Percentiles rank a stretch among this genome's conserved stretches.
These are phyloP conservation scores for Carex pumila DNA, from an alignment of 176 grass and related monocot genomes.

Conservation along the genomic window DNA sequence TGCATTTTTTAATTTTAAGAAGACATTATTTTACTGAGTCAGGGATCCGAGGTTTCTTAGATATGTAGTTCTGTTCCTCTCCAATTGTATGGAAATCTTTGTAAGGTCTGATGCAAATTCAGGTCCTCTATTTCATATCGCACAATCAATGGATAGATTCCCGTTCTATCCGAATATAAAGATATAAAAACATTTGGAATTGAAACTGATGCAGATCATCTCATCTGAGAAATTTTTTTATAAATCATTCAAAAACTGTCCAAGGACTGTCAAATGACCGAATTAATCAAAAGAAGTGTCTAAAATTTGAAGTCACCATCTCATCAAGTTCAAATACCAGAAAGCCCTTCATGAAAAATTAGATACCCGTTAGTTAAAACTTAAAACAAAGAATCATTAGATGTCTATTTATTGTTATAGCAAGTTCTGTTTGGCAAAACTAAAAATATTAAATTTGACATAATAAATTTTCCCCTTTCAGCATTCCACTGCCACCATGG, in stretches of 20 bases:
- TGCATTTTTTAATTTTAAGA: background rate
- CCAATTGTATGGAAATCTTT: background rate
- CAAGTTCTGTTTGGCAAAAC: background rate
- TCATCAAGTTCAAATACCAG: background rate
- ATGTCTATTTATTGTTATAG: background rate
- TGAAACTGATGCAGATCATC: background rate
- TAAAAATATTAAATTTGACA: background rate
- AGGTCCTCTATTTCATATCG: background rate
- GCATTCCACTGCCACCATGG: slow-evolving; percentile 78
- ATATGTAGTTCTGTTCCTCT: background rate
- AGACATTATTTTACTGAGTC: background rate
- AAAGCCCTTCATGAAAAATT: background rate
- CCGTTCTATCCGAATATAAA: too few relatives aligned
- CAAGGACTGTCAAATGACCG: background rate
- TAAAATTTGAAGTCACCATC: too few relatives aligned
- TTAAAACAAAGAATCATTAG: background rate
- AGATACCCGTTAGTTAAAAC: background rate
- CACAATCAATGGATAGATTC: too few relatives aligned
- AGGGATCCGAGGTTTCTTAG: background rate
- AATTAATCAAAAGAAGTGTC: too few relatives aligned
- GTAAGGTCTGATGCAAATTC: background rate
- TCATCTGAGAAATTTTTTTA: background rate
- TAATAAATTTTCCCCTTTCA: slow-evolving; percentile 20
- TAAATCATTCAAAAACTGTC: background rate
- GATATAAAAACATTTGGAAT: too few relatives aligned